These are phyloP conservation scores for Amorphotheca resinae DNA, from an alignment of 495 filamentous ascomycete genomes.

Conservation along the genomic window DNA sequence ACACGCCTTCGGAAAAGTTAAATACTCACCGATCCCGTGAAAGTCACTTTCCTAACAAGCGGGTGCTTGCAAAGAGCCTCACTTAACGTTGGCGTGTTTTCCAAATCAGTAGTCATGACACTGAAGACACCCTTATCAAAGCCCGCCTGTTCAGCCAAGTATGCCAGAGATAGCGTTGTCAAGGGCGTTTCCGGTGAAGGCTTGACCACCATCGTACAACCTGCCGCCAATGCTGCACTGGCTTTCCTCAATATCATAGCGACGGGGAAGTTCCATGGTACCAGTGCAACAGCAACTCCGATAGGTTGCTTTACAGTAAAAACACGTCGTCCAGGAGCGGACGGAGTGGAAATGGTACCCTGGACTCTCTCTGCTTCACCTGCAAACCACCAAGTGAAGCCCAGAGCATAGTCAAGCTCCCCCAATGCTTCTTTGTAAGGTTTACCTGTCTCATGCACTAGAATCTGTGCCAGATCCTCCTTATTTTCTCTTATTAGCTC, in stretches of 20 bases:
- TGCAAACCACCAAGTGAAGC: slow-evolving; percentile 50
- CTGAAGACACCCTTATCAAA: slow-evolving; percentile 47
- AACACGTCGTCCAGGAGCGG: slow-evolving; percentile 43
- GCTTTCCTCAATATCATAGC: slow-evolving; percentile 57
- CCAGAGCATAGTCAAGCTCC: slow-evolving; percentile 44
- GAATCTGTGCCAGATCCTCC: slow-evolving; percentile 42
- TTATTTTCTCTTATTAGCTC: slow-evolving; percentile 32
- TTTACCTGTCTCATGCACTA: slow-evolving; percentile 49
- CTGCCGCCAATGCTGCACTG: slow-evolving; percentile 53
- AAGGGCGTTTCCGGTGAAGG: slow-evolving; percentile 54
- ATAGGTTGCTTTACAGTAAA: slow-evolving; percentile 59
- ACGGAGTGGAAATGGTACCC: slow-evolving; percentile 40
- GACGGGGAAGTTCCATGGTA: slow-evolving; percentile 47
- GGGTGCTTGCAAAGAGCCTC: slow-evolving; percentile 50
- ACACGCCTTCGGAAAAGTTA: too few species aligned
- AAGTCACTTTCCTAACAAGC: slow-evolving; percentile 55
- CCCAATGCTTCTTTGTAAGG: slow-evolving; percentile 42
- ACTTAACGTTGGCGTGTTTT: slow-evolving; percentile 49
- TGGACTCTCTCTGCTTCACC: slow-evolving; percentile 60
- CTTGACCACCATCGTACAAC: slow-evolving; percentile 56
- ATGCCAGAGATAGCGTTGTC: slow-evolving; percentile 37
- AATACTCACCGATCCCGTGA: slow-evolving; percentile 52
- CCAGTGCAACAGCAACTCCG: slow-evolving; percentile 46
- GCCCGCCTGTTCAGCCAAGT: slow-evolving; percentile 43
- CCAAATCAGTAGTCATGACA: slow-evolving; percentile 42